Conservation (phyloP, 2,329 filamentous ascomycete genomes). For the Curvularia verruculosa region DNA sequence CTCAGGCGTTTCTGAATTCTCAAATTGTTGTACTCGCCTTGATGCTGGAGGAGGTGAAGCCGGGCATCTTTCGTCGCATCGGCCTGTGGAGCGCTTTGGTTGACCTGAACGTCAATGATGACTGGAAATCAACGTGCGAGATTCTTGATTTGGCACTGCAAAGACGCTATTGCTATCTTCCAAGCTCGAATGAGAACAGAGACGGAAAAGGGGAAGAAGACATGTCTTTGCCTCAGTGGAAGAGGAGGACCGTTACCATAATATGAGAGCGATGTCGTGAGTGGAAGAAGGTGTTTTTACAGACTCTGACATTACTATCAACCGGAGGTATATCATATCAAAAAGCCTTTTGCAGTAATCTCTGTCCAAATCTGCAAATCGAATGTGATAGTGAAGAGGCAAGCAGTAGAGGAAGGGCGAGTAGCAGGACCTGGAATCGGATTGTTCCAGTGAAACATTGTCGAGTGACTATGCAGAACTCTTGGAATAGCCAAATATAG, state of each 20-base stretch:
- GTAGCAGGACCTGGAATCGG: background rate
- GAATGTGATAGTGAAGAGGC: background rate
- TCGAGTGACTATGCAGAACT: background rate
- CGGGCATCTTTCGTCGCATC: background rate
- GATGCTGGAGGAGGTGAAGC: background rate
- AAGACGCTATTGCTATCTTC: no score
- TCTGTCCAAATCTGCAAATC: background rate
- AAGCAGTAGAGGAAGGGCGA: background rate
- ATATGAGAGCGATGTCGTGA: background rate
- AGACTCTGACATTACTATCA: no score
- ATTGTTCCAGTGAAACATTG: background rate
- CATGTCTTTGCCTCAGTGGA: background rate
- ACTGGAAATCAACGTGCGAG: background rate
- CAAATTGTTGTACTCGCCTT: background rate
- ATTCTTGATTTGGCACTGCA: background rate
- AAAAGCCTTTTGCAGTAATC: no score
- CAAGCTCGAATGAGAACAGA: no score
- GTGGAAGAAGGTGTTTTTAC: no score
- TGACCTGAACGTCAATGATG: rapidly evolving
- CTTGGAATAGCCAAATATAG: background rate
- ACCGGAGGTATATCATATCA: no score
- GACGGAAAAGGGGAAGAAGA: no score
- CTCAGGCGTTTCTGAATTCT: no score
- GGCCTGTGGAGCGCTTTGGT: background rate
- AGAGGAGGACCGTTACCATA: background rate